Evolutionary conservation across 2,329 filamentous ascomycete species (phyloP).

Genomic region (Septoria petroselini): DNA sequence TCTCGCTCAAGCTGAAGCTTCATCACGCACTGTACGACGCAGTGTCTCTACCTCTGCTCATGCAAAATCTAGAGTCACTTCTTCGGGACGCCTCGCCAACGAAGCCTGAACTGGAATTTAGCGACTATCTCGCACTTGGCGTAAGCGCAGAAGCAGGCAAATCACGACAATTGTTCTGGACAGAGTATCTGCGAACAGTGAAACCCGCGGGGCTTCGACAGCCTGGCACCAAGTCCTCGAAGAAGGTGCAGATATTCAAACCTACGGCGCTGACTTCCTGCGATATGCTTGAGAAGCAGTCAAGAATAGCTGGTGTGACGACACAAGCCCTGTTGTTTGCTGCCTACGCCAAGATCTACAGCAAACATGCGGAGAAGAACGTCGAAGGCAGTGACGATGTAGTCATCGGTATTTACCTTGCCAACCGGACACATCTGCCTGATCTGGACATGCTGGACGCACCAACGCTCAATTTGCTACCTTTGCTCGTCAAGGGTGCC

Average conservation of each 20-base stretch:
- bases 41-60: conserved; percentile 66
- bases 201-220: conserved; percentile 23
- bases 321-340: conserved; percentile 75
- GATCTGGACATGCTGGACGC: conserved; percentile 53
- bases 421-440: conserved; percentile 63
- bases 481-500: conserved; percentile 56
- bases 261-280: conserved; percentile 48
- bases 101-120: conserved; percentile 34
- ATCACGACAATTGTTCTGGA: conserved; percentile 51
- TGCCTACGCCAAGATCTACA: conserved; percentile 58
- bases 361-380: conserved; percentile 27
- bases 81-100: conserved; percentile 24
- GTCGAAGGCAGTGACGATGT: conserved; percentile 40
- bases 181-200: conserved; percentile 43
- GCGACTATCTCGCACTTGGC: conserved; percentile 44
- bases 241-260: conserved; percentile 47
- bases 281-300: conserved; percentile 42
- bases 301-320: conserved; percentile 57
- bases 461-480: conserved; percentile 77
- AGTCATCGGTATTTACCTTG: conserved; percentile 76
- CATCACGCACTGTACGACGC: conserved; percentile 90
- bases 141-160: conserved; percentile 1
- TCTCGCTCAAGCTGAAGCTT: conserved; percentile 51
- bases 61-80: conserved; percentile 47
- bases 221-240: conserved; percentile 21